Percentiles rank a stretch among this genome's conserved stretches.
phyloP scores from a whole-genome alignment of 1,139 yeast genomes.

The Candida sp. region DNA sequence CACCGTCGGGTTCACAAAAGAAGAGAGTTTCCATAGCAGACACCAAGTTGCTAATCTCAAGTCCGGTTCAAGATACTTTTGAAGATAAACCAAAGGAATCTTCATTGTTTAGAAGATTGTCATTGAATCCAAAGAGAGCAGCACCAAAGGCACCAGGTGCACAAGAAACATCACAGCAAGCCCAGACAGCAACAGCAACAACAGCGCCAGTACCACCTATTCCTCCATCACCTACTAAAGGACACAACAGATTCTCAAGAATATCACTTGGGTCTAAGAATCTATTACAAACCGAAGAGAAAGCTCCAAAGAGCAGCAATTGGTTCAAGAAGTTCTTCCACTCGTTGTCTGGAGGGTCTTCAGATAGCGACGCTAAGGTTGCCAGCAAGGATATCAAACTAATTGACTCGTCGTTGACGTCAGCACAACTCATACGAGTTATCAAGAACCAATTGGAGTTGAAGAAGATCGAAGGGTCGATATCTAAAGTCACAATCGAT shows the following conservation, averaged over 20 bases:
- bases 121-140: conserved; percentile 46
- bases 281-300: conserved; percentile 5
- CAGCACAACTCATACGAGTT: conserved; percentile 35
- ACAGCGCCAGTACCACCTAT: not conserved
- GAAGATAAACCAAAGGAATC: conserved; percentile 9
- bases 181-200: not conserved
- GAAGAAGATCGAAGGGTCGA: conserved; percentile 56
- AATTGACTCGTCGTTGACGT: conserved; percentile 35
- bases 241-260: conserved; percentile 29
- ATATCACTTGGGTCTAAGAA: conserved; percentile 21
- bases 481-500: conserved; percentile 44
- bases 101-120: conserved; percentile 30
- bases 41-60: conserved; percentile 9
- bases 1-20: not conserved
- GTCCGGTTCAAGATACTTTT: conserved; percentile 52
- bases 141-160: conserved; percentile 47
- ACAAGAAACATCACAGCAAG: not conserved
- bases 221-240: conserved; percentile 11
- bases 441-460: conserved; percentile 47
- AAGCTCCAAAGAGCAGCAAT: conserved; percentile 17
- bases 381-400: conserved; percentile 27
- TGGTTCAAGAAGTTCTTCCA: conserved; percentile 48
- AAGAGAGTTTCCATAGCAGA: conserved; percentile 10
- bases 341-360: conserved; percentile 18
- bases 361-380: conserved; percentile 13